A percentile compares a stretch with the other conserved stretches of the same genome.
phyloP scores from a whole-genome alignment of 2,329 filamentous ascomycete species.

The Penicillium olsonii region DNA sequence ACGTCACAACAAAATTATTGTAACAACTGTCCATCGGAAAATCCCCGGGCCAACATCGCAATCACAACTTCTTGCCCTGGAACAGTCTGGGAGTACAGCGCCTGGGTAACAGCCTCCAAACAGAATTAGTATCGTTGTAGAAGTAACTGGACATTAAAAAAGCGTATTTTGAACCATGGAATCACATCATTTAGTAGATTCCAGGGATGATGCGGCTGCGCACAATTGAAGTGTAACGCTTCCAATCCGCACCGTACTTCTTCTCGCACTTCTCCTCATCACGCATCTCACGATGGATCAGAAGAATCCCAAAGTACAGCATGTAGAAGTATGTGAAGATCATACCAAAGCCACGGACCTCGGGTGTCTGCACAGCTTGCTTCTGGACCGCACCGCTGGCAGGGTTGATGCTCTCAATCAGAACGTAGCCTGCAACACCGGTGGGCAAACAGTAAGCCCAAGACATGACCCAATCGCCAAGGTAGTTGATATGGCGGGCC shows the following conservation, averaged over 20 bases:
- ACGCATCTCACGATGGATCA: constrained; percentile 81
- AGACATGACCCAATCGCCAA: constrained; percentile 91
- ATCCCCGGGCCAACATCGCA: too few relatives aligned
- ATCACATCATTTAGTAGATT: constrained; percentile 62
- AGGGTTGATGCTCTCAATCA: constrained; percentile 54
- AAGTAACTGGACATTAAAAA: neutral
- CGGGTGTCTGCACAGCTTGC: constrained; percentile 71
- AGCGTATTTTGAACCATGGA: neutral
- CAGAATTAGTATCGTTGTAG: neutral
- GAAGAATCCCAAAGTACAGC: constrained; percentile 82
- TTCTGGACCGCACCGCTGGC: constrained; percentile 65
- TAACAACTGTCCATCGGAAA: too few relatives aligned
- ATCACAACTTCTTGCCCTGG: too few relatives aligned
- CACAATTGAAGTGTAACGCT: constrained; percentile 80
- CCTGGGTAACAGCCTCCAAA: too few relatives aligned
- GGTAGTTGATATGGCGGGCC: constrained; percentile 91
- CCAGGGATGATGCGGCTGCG: constrained; percentile 80
- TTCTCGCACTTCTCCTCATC: constrained; percentile 88
- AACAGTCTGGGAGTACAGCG: too few relatives aligned
- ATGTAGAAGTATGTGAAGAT: constrained; percentile 94
- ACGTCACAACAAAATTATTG: too few relatives aligned
- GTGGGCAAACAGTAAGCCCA: constrained; percentile 91
- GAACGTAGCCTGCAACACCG: constrained; percentile 76
- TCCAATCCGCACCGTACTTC: constrained; percentile 94
- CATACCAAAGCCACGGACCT: constrained; percentile 79